phyloP scores from a whole-genome alignment of 768 basidiomycete genomes.

The Nidula microcarpa region DNA sequence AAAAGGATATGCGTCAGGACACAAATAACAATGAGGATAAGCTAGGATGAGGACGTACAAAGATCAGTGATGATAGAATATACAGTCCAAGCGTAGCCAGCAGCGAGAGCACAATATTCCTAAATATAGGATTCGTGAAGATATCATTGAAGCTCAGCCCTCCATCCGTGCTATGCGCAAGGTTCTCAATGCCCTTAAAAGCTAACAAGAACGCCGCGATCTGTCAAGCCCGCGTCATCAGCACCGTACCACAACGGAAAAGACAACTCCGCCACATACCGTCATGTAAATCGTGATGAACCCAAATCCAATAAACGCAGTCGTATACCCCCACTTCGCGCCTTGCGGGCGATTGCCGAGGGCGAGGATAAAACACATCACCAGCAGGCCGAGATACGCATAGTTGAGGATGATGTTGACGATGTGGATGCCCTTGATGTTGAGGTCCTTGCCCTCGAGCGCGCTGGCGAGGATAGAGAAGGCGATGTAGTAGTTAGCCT shows the following conservation, averaged over 20 bases:
- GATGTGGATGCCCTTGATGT: slow-evolving; percentile 60
- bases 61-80: slow-evolving; percentile 74
- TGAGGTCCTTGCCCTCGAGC: slow-evolving; percentile 61
- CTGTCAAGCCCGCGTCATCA: slow-evolving; percentile 29
- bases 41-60: slow-evolving; percentile 51
- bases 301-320: slow-evolving; percentile 84
- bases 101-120: slow-evolving; percentile 83
- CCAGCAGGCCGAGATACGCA: slow-evolving; percentile 81
- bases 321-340: slow-evolving; percentile 81
- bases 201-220: slow-evolving; percentile 79
- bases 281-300: slow-evolving; percentile 97
- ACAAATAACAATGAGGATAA: neutral
- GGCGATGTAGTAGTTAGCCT: neutral
- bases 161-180: slow-evolving; percentile 42
- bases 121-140: slow-evolving; percentile 77
- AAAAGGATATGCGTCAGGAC: neutral
- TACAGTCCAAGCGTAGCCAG: slow-evolving; percentile 90
- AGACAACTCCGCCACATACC: slow-evolving; percentile 31
- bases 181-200: slow-evolving; percentile 69
- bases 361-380: slow-evolving; percentile 84
- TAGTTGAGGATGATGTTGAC: slow-evolving; percentile 81
- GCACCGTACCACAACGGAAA: neutral
- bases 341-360: slow-evolving; percentile 93
- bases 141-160: slow-evolving; percentile 53
- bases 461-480: slow-evolving; percentile 25